Base-by-base conservation (phyloP, 495 filamentous ascomycete genomes). In the Neurospora sp. region DNA sequence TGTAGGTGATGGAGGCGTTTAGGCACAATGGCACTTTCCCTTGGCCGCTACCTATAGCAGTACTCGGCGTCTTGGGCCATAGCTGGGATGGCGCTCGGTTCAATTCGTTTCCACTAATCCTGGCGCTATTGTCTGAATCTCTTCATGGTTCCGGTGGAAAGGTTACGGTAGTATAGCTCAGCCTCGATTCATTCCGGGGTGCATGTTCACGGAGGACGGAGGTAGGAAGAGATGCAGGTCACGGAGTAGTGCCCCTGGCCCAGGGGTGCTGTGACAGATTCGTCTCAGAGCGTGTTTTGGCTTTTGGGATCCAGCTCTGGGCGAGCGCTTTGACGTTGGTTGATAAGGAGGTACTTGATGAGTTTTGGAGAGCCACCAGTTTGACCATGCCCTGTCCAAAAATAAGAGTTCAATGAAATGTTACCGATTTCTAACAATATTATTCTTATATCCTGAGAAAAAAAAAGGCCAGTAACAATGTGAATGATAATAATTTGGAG, bases 271-370 rank as follows among this genome's bases (percentile, higher is more conserved):
- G 84, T 85, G 81, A 83, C 83, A 85, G 79, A 78, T 74, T 44
- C 78, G 85, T 86, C 84, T 86, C 83, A 79, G 83, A 77, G 76
- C 82, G 48, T 81, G 77, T 84, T 85, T 85, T 86, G 80, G 80
- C 79, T 78, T 81, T 77, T 77, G 74, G 72, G 72, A 23, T 54
- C 35, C 11, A 16, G 23, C 23, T 62, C 54, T 62, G 31, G 54
- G 71, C 23, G 16, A 71, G 73, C 31, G 71, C 35, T 66, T 31
- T 75, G 66, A 70, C 54, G 9, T 20, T 6, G 39, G 37, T 23
- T 35, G 54, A 8, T 62, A 35, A 14, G 27, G 27, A 8, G 54
- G 54, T 62, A 62, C 42, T 46, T 46, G 4, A 20, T 20, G 3
- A 20, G 18, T 20, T 46, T 46, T 0, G 18, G 0, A 20, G 3